Conservation (phyloP, 2,329 filamentous ascomycete genomes). For the Aspergillus tamarii region DNA sequence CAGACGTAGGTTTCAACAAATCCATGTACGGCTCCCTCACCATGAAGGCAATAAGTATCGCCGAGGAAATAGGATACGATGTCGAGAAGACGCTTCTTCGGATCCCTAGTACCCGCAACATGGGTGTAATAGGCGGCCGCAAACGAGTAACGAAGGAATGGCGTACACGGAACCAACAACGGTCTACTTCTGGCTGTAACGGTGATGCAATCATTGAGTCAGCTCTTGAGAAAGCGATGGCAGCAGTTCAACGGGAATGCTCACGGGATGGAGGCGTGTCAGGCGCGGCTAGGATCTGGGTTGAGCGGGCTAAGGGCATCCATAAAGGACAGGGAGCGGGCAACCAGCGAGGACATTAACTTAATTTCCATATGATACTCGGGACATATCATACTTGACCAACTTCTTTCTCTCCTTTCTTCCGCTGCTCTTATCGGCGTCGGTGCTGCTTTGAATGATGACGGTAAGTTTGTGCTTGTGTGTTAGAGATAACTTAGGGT, state of each 20-base stretch:
- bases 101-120: conserved; percentile 90
- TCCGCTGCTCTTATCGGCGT: background rate
- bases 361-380: background rate
- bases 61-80: conserved; percentile 71
- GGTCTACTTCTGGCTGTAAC: background rate
- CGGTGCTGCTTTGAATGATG: background rate
- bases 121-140: conserved; percentile 72
- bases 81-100: conserved; percentile 83
- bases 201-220: conserved; percentile 33
- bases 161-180: conserved; percentile 33
- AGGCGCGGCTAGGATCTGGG: conserved; percentile 53
- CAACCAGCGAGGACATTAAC: conserved; percentile 21
- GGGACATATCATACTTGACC: background rate
- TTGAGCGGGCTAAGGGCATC: conserved; percentile 54
- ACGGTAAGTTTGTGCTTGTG: background rate
- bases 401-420: background rate
- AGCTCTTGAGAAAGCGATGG: conserved; percentile 63
- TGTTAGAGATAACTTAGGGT: background rate
- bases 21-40: conserved; percentile 86
- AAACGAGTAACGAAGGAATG: conserved; percentile 22
- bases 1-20: conserved; percentile 43
- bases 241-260: conserved; percentile 62
- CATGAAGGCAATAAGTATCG: conserved; percentile 72
- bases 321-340: conserved; percentile 50
- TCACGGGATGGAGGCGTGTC: conserved; percentile 48